Percentiles rank a stretch among this genome's conserved stretches.
These are phyloP conservation scores for Magnusiomyces sp. DNA, from an alignment of 1,139 yeast genomes.

Conservation along the genomic window DNA sequence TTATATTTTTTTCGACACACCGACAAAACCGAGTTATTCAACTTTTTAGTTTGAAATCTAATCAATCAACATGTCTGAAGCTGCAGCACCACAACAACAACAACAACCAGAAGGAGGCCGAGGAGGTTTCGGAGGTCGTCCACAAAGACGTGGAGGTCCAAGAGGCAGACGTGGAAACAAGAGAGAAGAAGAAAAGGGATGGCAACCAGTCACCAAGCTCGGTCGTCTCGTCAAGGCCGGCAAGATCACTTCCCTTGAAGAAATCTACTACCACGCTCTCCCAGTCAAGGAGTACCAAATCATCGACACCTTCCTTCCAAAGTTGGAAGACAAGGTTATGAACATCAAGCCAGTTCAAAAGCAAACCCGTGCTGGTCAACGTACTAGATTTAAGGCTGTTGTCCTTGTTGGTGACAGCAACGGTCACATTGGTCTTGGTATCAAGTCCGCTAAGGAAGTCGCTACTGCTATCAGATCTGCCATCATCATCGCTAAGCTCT, in stretches of 20 bases:
- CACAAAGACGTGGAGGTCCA: constrained; percentile 44
- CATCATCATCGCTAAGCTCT: constrained; percentile 96
- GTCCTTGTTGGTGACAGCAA: constrained; percentile 98
- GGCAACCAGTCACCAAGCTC: constrained; percentile 99
- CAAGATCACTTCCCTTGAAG: constrained; percentile 93
- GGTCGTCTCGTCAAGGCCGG: constrained; percentile 99
- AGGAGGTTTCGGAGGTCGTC: constrained; percentile 27
- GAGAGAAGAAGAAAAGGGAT: constrained; percentile 88
- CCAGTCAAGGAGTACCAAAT: constrained; percentile 99
- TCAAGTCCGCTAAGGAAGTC: constrained; percentile 99
- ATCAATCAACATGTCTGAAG: constrained; percentile 1
- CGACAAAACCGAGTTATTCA: too few species aligned
- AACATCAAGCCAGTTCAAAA: constrained; percentile 99
- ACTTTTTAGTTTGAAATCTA: too few species aligned
- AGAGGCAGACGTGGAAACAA: constrained; percentile 59
- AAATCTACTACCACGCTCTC: constrained; percentile 98
- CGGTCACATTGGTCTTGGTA: constrained; percentile 99
- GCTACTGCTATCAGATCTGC: constrained; percentile 99
- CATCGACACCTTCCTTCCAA: constrained; percentile 94
- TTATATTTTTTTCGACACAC: too few species aligned
- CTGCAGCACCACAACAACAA: not conserved
- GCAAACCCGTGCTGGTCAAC: constrained; percentile 99
- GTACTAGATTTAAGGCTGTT: constrained; percentile 99
- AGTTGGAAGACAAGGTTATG: constrained; percentile 97
- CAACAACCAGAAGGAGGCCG: constrained; percentile 9